phyloP scores from a whole-genome alignment of 805 yeast genomes.

The Yarrowia divulgata region DNA sequence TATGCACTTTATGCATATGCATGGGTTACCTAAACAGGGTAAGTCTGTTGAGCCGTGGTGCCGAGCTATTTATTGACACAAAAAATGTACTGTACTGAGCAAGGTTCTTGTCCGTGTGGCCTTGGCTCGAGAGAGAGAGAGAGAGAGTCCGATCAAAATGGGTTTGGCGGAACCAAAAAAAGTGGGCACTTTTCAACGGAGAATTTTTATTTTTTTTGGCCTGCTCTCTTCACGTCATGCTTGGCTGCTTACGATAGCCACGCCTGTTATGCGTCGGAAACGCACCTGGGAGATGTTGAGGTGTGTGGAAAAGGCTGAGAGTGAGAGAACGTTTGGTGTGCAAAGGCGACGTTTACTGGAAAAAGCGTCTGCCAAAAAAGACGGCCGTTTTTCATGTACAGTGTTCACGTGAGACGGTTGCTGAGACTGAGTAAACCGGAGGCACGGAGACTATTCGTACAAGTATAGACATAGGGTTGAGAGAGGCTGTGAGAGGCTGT shows the following conservation, averaged over 20 bases:
- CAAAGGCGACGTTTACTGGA: too few relatives aligned
- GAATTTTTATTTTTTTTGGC: neutral
- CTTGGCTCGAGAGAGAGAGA: too few relatives aligned
- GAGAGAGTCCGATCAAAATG: too few relatives aligned
- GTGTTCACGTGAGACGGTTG: slow-evolving; percentile 7
- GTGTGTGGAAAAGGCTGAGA: slow-evolving; percentile 3
- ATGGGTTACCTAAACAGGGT: slow-evolving; percentile 11
- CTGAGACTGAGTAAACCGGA: too few relatives aligned
- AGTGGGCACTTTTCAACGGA: neutral
- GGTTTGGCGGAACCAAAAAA: neutral
- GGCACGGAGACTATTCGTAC: too few relatives aligned
- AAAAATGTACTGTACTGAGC: too few relatives aligned
- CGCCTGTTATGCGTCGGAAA: slow-evolving; percentile 29
- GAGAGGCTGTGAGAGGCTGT: too few relatives aligned
- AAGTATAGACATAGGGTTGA: neutral
- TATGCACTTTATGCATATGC: slow-evolving; percentile 25
- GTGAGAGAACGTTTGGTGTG: neutral
- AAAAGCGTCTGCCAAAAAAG: neutral
- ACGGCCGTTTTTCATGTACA: neutral
- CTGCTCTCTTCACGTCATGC: slow-evolving; percentile 4
- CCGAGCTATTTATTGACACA: too few relatives aligned
- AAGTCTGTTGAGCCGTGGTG: too few relatives aligned
- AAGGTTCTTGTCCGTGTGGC: too few relatives aligned
- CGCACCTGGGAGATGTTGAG: neutral
- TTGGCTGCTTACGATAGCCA: slow-evolving; percentile 30